These are phyloP conservation scores for Cymodocea nodosa DNA, from an alignment of 116 monocot genomes.

Conservation along the genomic window DNA sequence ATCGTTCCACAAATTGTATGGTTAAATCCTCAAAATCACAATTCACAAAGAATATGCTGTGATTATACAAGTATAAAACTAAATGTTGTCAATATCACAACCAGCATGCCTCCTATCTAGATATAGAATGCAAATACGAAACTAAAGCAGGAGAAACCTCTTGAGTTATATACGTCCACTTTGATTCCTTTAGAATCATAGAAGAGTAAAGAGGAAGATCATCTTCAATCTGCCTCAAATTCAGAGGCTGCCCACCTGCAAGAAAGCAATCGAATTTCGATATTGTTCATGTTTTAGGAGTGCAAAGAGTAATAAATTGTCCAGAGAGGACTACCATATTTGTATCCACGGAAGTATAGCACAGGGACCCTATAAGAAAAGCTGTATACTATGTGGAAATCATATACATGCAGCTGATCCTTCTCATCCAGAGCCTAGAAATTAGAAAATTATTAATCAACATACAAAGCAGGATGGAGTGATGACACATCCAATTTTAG, in stretches of 20 bases:
- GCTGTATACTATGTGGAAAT: conserved; percentile 23
- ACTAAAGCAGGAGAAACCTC: conserved; percentile 34
- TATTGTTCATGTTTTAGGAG: background rate
- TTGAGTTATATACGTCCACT: conserved; percentile 87
- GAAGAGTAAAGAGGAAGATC: conserved; percentile 55
- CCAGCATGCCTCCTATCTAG: background rate
- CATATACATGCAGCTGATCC: conserved; percentile 10
- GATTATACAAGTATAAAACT: too few relatives aligned
- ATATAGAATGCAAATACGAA: background rate
- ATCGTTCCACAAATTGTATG: background rate
- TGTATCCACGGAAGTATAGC: conserved; percentile 75
- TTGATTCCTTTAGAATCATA: conserved; percentile 43
- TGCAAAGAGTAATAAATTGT: background rate
- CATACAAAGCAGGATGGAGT: background rate
- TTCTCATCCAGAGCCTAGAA: conserved; percentile 9
- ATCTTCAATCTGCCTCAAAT: conserved; percentile 35
- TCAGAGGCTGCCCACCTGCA: conserved; percentile 60
- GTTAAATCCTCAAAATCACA: background rate
- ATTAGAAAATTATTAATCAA: background rate
- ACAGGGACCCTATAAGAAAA: conserved; percentile 70
- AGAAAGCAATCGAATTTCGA: background rate
- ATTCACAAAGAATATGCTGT: too few relatives aligned
- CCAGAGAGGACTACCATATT: conserved; percentile 30
- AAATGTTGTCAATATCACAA: background rate
- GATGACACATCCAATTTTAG: background rate